phyloP scores from a whole-genome alignment of 2,329 filamentous ascomycete genomes.

The Beauveria pseudobassiana region DNA sequence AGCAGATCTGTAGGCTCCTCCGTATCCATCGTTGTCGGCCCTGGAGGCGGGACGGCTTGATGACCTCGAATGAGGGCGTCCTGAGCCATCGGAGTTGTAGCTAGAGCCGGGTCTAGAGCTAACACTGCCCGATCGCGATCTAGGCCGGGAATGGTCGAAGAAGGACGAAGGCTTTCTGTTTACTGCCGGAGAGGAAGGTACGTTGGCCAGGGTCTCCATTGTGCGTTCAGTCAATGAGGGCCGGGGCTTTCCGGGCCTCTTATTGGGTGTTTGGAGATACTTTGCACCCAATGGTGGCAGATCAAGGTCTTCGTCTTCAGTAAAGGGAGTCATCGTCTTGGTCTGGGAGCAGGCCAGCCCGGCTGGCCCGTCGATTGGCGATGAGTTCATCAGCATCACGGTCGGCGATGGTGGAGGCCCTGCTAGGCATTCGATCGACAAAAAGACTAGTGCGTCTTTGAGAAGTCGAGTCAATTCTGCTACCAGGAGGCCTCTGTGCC shows the following conservation, averaged over 20 bases:
- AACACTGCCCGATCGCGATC: slow-evolving; percentile 38
- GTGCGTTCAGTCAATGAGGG: slow-evolving; percentile 75
- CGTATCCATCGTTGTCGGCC: slow-evolving; percentile 39
- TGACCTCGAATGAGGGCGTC: slow-evolving; percentile 39
- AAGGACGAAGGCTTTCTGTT: slow-evolving; percentile 63
- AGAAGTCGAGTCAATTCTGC: slow-evolving; percentile 1
- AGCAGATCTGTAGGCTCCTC: slow-evolving; percentile 36
- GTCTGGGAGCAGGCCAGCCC: background rate
- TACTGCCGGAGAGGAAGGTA: slow-evolving; percentile 70
- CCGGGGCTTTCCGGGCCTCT: slow-evolving; percentile 23
- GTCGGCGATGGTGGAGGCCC: slow-evolving; percentile 12
- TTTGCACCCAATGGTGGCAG: background rate
- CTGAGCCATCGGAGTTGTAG: slow-evolving; percentile 55
- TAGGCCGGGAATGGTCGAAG: slow-evolving; percentile 57
- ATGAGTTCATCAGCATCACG: background rate
- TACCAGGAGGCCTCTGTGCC: slow-evolving; percentile 13
- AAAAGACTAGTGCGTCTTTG: slow-evolving; percentile 12
- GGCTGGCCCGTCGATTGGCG: background rate
- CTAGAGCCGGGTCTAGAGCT: slow-evolving; percentile 47
- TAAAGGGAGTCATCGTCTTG: slow-evolving; percentile 13
- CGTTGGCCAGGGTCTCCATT: slow-evolving; percentile 70
- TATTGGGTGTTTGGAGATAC: slow-evolving; percentile 17
- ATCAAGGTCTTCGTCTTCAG: background rate
- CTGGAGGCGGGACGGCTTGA: slow-evolving; percentile 50
- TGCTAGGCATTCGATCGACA: slow-evolving; percentile 12